Percentiles rank a stretch among this genome's conserved stretches.
These are phyloP conservation scores for Thuja plicata DNA, from an alignment of 83 land plant genomes.

Conservation along the genomic window DNA sequence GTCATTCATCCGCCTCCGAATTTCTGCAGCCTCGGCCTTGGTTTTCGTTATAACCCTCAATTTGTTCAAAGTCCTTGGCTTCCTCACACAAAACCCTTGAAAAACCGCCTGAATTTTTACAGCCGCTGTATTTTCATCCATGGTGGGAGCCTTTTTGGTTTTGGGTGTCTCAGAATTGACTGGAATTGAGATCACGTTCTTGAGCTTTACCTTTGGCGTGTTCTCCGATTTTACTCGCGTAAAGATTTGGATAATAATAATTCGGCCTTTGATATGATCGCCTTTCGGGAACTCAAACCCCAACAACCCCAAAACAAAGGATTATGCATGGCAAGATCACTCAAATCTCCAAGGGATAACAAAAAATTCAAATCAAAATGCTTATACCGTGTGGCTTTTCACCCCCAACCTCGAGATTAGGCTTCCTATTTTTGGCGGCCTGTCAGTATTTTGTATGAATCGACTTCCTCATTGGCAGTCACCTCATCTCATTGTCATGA, in stretches of 20 bases:
- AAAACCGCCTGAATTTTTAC: conserved; percentile 44
- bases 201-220: not conserved
- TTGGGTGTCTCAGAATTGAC: not conserved
- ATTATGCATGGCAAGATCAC: too few species aligned
- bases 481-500: too few species aligned
- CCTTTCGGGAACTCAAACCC: too few species aligned
- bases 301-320: too few species aligned
- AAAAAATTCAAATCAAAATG: too few species aligned
- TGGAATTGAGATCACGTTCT: not conserved
- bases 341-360: too few species aligned
- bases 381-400: too few species aligned
- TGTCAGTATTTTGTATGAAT: too few species aligned
- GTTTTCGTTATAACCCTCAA: conserved; percentile 33
- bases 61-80: conserved; percentile 36
- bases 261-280: not conserved
- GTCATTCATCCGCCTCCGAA: too few species aligned
- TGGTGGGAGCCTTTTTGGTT: not conserved
- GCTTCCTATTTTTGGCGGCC: too few species aligned
- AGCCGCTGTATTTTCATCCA: conserved; percentile 31
- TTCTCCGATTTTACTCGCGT: not conserved
- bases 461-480: too few species aligned
- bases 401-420: too few species aligned
- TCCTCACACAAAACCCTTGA: conserved; percentile 43
- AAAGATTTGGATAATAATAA: not conserved
- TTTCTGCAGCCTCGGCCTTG: conserved; percentile 15